Base-by-base conservation (phyloP, 164 flowering plant genomes). In the Litsea cubeba region DNA sequence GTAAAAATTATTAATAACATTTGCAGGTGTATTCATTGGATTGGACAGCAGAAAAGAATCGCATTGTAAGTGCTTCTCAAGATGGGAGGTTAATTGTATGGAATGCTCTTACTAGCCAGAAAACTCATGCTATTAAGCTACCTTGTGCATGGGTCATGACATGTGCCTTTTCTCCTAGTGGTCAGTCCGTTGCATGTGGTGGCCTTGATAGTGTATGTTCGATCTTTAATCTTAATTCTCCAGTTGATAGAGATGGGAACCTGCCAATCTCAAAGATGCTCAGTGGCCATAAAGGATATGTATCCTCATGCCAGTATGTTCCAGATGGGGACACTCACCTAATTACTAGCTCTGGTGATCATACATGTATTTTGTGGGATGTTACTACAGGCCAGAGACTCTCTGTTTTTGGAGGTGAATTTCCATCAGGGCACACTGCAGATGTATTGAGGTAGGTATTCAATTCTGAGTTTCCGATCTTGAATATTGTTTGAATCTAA, bases 111-210 rank as follows among this genome's bases (percentile, higher is more conserved):
- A 95, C 99, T 12, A 95, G 99, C 87, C 99, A 95, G 85, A 95
- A 95, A 82, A 95, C 92, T 54, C 99, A 95, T 85, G 94, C 97
- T 70, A 91, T 90, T 76, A 95, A 93, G 87, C 86, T 91, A 22
- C 98, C 98, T 71, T 93, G 97, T 83, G 93, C 98, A 26, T 95
- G 98, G 98, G 98, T 95, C 51, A 95, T 93, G 99, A 85, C 98
- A 5, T 93, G 99, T 76, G 97, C 98, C 57, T 95, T 95, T 84
- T 90, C 99, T 32, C 96, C 95, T 4, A 88, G 74, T 79, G 98
- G 99, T n/a, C 99, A 88, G 73, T 89, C 98, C 24, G 99, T 95
- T 81, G 97, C 99, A 6, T 88, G 98, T 82, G 99, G 98, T 71
- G 99, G 98, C 50, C 97, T 95, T 74, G 98, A 95, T 75, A 95